These are phyloP conservation scores for Sphagnum fallax DNA, from an alignment of 228 moss, liverwort and hornwort genomes.

Conservation along the genomic window DNA sequence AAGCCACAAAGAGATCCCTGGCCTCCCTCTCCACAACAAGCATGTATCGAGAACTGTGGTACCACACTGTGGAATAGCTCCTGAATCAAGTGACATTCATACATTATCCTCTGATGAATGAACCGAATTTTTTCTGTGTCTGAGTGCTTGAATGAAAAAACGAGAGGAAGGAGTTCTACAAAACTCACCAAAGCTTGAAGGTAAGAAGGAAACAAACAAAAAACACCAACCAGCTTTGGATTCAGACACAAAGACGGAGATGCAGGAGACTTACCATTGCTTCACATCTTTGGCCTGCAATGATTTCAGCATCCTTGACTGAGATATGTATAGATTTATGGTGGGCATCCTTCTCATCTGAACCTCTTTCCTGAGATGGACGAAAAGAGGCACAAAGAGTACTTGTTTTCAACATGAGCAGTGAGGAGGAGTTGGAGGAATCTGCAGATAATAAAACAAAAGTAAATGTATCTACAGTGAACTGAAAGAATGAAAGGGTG, in stretches of 20 bases:
- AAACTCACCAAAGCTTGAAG: too few species aligned
- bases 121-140: too few species aligned
- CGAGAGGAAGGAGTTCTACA: too few species aligned
- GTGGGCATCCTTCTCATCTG: neutral
- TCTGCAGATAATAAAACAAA: conserved; percentile 6
- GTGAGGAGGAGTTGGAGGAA: neutral
- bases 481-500: conserved; percentile 2
- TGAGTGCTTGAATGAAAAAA: too few species aligned
- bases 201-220: too few species aligned
- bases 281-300: conserved; percentile 3
- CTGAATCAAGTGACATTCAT: neutral
- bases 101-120: neutral
- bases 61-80: conserved; percentile 5
- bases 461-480: neutral
- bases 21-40: conserved; percentile 9
- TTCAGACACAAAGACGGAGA: neutral
- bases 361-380: neutral
- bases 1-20: conserved; percentile 3
- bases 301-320: conserved; percentile 1
- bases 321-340: conserved; percentile 1
- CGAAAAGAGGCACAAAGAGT: neutral
- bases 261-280: conserved; percentile 6
- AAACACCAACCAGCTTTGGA: neutral
- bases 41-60: conserved; percentile 5
- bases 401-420: conserved; percentile 6